Base-by-base conservation (phyloP, 2,329 filamentous ascomycete species). In the Botrytis squamosa region DNA sequence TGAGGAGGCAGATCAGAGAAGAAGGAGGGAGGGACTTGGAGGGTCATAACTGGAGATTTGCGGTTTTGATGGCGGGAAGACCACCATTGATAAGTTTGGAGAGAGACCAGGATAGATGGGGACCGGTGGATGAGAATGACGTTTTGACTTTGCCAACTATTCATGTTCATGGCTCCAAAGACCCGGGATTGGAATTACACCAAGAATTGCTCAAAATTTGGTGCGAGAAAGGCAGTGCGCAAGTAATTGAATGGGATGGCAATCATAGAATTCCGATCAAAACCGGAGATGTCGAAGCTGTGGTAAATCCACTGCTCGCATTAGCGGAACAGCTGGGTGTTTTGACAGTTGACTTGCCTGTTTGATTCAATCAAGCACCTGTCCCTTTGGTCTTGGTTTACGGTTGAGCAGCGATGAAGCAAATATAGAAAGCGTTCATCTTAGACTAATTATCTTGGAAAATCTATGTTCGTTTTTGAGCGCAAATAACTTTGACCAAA, bases 181-280 rank as follows among this genome's bases (percentile, higher is more conserved):
- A 92, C 81, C 84, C 86, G 0, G 89, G 89, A 0, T 78, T 94
- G 38, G 83, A 87, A 74, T 81, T 88, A 63, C 91, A 93, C 79
- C 82, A 86, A 72, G 83, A 85, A 79, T 78, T 91, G 77, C 79
- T 89, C 69, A 81, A 87, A 14, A 82, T 87, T 70, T 94, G 91
- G 80, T 92, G 89, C 79, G 84, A 88, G 68, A 79, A 83, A 16
- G 85, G 84, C 0, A 88, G 83, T 4, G 83, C 86, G 9, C 85
- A 82, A 57, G 75, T 94, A 64, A 81, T 95, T 1, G 90, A 94
- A 81, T 95, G 92, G 93, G 87, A 93, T 73, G 92, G 91, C 0
- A 86, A 85, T 1, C 93, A 95, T 80, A 84, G 92, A 9, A 84
- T 95, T 67, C 91, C 92, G 2, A 86, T 95, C 74, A 92, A 92